Evolutionary conservation across 2,329 filamentous ascomycete genomes (phyloP).

Genomic region (Intubia oerlemansii): DNA sequence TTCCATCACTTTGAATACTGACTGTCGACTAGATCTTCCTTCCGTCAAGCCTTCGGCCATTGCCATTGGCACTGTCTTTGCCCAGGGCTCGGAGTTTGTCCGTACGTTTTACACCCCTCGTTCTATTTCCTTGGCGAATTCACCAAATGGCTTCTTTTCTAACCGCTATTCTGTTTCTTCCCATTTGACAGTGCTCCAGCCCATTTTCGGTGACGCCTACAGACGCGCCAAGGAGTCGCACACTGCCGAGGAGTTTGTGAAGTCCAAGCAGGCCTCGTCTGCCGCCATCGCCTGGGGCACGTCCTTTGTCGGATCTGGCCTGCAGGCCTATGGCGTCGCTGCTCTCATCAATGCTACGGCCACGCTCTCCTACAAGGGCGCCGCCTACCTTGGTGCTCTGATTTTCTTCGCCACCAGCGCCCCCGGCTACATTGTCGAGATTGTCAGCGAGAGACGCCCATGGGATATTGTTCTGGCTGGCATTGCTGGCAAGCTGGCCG

Average conservation of each 20-base stretch:
- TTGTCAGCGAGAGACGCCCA: constrained; percentile 81
- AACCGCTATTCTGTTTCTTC: too few relatives aligned
- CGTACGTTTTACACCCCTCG: constrained; percentile 11
- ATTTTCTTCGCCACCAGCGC: constrained; percentile 85
- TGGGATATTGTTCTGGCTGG: constrained; percentile 77
- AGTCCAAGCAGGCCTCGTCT: constrained; percentile 75
- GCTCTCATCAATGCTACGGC: constrained; percentile 88
- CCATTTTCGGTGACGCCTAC: constrained; percentile 88
- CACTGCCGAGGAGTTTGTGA: constrained; percentile 90
- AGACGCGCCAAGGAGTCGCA: constrained; percentile 77
- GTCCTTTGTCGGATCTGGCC: constrained; percentile 67
- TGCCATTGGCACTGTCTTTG: constrained; percentile 88
- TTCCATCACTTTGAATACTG: not conserved
- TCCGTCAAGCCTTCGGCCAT: constrained; percentile 96
- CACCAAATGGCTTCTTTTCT: too few relatives aligned
- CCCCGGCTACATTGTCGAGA: constrained; percentile 69
- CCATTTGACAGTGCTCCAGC: constrained; percentile 43
- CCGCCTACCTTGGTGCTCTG: constrained; percentile 74
- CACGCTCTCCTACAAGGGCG: constrained; percentile 90
- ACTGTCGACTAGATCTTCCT: constrained; percentile 30
- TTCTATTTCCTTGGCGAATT: not conserved
- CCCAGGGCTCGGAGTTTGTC: constrained; percentile 74
- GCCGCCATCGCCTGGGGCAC: constrained; percentile 81
- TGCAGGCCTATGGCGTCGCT: constrained; percentile 78
- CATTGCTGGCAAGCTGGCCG: constrained; percentile 64